Conservation (phyloP, 163 green algal species). For the Chlamydomonas reinhardtii region DNA sequence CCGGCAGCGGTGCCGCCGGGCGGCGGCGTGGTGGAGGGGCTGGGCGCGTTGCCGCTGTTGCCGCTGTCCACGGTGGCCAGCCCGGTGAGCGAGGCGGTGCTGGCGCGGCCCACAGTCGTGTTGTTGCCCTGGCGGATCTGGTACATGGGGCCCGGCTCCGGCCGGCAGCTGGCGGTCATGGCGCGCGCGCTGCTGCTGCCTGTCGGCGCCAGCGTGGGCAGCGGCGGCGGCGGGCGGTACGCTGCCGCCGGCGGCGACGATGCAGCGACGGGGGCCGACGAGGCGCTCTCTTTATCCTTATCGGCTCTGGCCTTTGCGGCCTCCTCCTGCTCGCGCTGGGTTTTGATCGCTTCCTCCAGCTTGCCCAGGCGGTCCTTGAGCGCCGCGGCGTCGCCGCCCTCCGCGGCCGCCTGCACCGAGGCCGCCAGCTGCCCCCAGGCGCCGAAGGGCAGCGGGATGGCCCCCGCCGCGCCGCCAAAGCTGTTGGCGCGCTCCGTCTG, state of each 20-base stretch:
- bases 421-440: not conserved
- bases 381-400: not conserved
- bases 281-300: not conserved
- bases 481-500: not conserved
- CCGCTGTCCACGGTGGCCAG: not conserved
- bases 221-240: not conserved
- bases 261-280: not conserved
- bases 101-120: not conserved
- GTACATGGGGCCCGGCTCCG: slow-evolving; percentile 24
- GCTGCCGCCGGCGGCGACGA: not conserved
- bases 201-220: not conserved
- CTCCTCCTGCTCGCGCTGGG: not conserved
- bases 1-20: not conserved
- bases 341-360: not conserved
- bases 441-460: not conserved
- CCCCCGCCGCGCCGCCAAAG: not conserved
- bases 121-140: not conserved
- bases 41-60: not conserved
- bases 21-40: not conserved
- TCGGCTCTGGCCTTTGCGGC: not conserved
- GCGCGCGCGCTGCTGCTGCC: not conserved
- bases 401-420: not conserved
- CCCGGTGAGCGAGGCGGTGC: not conserved
- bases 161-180: slow-evolving; percentile 26
- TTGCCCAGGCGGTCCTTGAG: slow-evolving; percentile 17